Evolutionary conservation across 2,329 filamentous ascomycete species (phyloP), one percentile per base, ranked within the genome.

Genomic region (Alternaria brassicae): DNA sequence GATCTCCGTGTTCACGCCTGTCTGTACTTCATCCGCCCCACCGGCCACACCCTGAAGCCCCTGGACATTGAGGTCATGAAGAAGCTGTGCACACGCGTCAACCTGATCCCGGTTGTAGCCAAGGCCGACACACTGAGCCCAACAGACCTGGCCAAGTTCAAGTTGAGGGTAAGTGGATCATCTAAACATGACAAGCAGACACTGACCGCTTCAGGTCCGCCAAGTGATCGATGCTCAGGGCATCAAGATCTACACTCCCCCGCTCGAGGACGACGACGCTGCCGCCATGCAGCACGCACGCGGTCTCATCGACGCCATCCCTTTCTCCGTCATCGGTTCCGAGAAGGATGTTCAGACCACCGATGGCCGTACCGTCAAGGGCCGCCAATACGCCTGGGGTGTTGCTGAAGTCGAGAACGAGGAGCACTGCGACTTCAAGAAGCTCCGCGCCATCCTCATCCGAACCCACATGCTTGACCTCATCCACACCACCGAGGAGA

Each of bases 391-490:
- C 83, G 92, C 93, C 56, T 99, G 95, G 95, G 95, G 95, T 86
- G 95, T 99, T 73, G 95, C 95, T 63, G 95, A 99, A 82, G 95
- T 99, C 52, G 95, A 99, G 87, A 99, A 99, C 78, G 95, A 99
- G 83, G 95, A 99, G 79, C 95, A 99, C 86, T 99, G 95, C 83
- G 95, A 99, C 82, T 99, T 99, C 87, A 99, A 99, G 91, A 99
- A 99, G 86, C 91, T 99, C 66, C 93, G 95, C 74, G 97, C 94
- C 48, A 98, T 99, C 75, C 86, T 99, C 70, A 98, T 99, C 84
- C 92, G 95, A 81, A 97, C 94, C 50, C 95, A 99, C 85, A 99
- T 99, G 95, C 89, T 99, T 75, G 95, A 99, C 79, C 91, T 99
- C 67, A 99, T 99, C 79, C 95, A 99, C 86, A 99, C 96, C 66